Base-by-base conservation (phyloP, 345 rosid genomes). In the Mallotus nudiflorus region DNA sequence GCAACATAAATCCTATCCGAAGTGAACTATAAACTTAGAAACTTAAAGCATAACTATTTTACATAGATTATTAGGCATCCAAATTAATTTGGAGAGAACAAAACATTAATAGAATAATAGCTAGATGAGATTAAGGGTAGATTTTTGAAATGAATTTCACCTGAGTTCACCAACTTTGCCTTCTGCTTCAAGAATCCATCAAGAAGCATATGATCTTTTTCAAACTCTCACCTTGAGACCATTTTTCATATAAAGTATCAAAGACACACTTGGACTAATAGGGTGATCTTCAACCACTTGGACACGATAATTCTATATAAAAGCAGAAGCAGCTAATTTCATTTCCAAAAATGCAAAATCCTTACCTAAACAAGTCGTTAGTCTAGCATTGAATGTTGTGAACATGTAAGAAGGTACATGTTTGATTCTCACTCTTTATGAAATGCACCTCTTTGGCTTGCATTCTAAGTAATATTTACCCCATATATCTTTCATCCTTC, bases 401-500 rank as follows among this genome's bases (percentile, higher is more conserved):
- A 62, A 61, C 52, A 62, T 71, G 62, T 61, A 71, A 12, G 74
- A 50, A 0, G 67, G 65, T 12, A 49, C 60, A 10, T 62, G 67
- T 11, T 31, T 40, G 40, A 69, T 37, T 10, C 22, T 19, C 20
- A 54, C 54, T 10, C 28, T 15, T 40, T 69, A 53, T 3, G 49
- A 39, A 45, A 61, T 62, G 68, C 74, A 71, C 48, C 75, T 62
- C 68, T 71, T 62, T 10, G 75, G 75, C 52, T 82, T 84, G 42
- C 89, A 91, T 69, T 87, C 84, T 6, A 77, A 65, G 75, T 86
- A 77, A 45, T 91, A 85, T 62, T 81, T 31, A 1, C 97, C 96
- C 97, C 93, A 91, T 29, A 89, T 65, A 5, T 35, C 75, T 74
- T 83, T 80, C 92, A 89, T 87, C 73, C 95, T 86, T 45, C 92